Conservation (phyloP, 805 yeast species). For the Candida parachauliodes region DNA sequence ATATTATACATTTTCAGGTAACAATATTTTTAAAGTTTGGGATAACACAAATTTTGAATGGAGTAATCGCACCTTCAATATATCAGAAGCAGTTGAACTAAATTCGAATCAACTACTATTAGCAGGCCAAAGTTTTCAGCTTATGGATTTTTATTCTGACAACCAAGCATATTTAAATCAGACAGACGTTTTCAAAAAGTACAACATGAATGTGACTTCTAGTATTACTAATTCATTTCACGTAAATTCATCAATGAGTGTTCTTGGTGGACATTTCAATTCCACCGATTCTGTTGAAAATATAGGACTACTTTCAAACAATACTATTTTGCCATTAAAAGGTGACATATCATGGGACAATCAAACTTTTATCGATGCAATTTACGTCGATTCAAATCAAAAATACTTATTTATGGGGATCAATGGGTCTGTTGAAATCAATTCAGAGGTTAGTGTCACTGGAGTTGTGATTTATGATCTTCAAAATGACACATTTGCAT, state of each 20-base stretch:
- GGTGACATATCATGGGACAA: slow-evolving; percentile 25
- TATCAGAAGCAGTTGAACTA: slow-evolving; percentile 24
- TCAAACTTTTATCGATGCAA: slow-evolving; percentile 20
- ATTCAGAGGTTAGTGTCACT: slow-evolving; percentile 16
- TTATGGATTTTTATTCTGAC: slow-evolving; percentile 26
- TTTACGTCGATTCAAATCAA: slow-evolving; percentile 33
- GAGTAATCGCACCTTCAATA: slow-evolving; percentile 32
- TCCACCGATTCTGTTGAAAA: slow-evolving; percentile 18
- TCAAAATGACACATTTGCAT: slow-evolving; percentile 34
- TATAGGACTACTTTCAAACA: slow-evolving; percentile 27
- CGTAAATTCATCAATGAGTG: slow-evolving; percentile 47
- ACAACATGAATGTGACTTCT: slow-evolving; percentile 13
- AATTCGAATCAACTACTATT: slow-evolving; percentile 27
- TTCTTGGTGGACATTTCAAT: slow-evolving; percentile 59
- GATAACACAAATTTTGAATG: slow-evolving; percentile 34
- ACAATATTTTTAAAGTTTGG: slow-evolving; percentile 33
- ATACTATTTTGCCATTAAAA: slow-evolving; percentile 16
- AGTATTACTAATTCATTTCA: slow-evolving; percentile 33
- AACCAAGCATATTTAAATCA: slow-evolving; percentile 23
- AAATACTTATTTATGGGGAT: slow-evolving; percentile 44
- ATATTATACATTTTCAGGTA: slow-evolving; percentile 37
- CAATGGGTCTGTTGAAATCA: slow-evolving; percentile 31
- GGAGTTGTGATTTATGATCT: slow-evolving; percentile 57
- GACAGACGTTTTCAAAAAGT: slow-evolving; percentile 18
- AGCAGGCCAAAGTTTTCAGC: slow-evolving; percentile 30